Evolutionary conservation across 805 yeast species (phyloP), one percentile per base, ranked within the genome.

Genomic region (Starmerella cellae): DNA sequence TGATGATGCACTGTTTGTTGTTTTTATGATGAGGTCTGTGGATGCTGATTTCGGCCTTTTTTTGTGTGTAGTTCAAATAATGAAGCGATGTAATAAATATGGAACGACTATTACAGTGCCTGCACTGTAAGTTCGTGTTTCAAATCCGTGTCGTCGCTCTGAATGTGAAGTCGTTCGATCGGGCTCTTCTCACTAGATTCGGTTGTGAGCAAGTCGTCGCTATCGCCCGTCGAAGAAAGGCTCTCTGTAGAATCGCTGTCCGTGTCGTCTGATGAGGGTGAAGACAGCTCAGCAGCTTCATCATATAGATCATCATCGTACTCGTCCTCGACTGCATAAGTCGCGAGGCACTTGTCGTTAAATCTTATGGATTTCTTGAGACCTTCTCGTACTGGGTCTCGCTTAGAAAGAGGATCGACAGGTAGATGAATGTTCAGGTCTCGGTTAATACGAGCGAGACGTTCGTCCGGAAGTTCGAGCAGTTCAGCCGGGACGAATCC

Each of bases 401-500:
- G 21, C 21, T 10, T 17, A 8, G 4, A 24, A 16, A 32, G 31
- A 2, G 47, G 42, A 4, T 34, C 39, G 20, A 21, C 18, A 13
- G 39, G 31, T 3, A 39, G 32, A 4, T 28, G 32, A n/a, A 37
- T 26, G 61, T 88, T 88, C 52, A 83, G 79, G 74, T 88, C 83
- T 61, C 95, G 82, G 59, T 91, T 91, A 32, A 87, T 66, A 43
- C 97, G 69, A 0, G 98, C 98, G 41, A 91, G 63, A 45, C 97
- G 68, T 61, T 91, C 98, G 37, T 77, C 80, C 47, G 82, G 85
- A 0, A 95, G 83, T 60, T 91, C 98, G 29, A 91, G 64, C 44
- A 91, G 75, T 59, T 91, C 98, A 1, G 96, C 97, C 1, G 98
- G 98, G 2, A 93, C 93, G 65, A 87, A 91, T 1, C 98, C 98